Evolutionary conservation across 352 stramenopile species (phyloP).

Genomic region (Phytophthora melonis): DNA sequence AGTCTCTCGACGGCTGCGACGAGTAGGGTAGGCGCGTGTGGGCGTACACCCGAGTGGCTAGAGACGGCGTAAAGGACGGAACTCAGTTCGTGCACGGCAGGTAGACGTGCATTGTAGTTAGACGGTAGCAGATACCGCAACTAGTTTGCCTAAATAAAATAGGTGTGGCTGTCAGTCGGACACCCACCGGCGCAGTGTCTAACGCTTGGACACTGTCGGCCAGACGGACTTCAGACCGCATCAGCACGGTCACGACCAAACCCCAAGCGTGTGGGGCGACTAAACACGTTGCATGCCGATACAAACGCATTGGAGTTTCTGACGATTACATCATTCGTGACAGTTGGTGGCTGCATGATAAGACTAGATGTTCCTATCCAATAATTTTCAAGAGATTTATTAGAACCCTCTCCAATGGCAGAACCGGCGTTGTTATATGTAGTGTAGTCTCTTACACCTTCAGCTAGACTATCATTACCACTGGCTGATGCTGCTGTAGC

Average conservation of each 20-base stretch:
- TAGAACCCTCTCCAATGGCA: too few species aligned
- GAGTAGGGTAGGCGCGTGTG: constrained; percentile 3
- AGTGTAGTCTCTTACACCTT: too few species aligned
- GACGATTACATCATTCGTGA: too few species aligned
- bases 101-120: not conserved
- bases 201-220: not conserved
- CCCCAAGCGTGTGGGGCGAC: constrained; percentile 1
- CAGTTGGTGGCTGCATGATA: too few species aligned
- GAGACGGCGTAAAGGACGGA: not conserved
- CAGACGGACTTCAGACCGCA: constrained; percentile 2
- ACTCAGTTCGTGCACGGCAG: not conserved
- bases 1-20: not conserved
- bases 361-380: too few species aligned
- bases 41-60: constrained; percentile 2
- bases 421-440: too few species aligned
- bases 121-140: not conserved
- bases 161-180: not conserved
- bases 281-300: not conserved
- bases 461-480: too few species aligned
- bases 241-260: not conserved
- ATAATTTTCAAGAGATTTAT: too few species aligned
- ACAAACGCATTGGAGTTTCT: too few species aligned
- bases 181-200: not conserved
- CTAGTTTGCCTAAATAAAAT: not conserved
- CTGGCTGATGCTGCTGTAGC: too few species aligned